These are phyloP conservation scores for Eucalyptus viminalis DNA, from an alignment of 345 rosid genomes.

Conservation along the genomic window DNA sequence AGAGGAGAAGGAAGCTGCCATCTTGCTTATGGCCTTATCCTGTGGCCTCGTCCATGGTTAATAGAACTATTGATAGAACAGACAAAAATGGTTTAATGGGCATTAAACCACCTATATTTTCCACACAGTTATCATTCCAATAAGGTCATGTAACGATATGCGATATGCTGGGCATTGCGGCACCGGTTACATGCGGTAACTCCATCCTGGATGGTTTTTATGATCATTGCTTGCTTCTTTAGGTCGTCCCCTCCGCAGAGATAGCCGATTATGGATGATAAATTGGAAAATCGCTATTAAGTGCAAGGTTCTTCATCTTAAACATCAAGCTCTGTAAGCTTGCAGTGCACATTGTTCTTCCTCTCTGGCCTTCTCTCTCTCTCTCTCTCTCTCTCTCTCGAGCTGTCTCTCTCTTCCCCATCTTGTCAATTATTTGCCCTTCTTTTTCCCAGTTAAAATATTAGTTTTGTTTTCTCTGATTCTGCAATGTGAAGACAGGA, in stretches of 20 bases:
- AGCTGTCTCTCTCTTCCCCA: not conserved
- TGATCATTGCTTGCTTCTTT: not conserved
- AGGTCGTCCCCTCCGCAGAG: not conserved
- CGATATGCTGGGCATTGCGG: not conserved
- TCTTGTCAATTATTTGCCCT: not conserved
- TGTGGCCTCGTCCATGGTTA: slow-evolving; percentile 54
- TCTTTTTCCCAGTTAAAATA: not conserved
- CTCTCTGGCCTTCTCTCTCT: not conserved
- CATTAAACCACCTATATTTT: not conserved
- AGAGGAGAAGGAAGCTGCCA: slow-evolving; percentile 94
- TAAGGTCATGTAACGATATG: not conserved
- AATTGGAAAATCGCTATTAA: not conserved
- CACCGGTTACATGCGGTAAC: not conserved
- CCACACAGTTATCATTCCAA: not conserved
- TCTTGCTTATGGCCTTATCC: slow-evolving; percentile 90
- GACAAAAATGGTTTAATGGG: not conserved
- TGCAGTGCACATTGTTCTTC: not conserved
- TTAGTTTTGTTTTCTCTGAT: not conserved
- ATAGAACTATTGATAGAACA: not conserved
- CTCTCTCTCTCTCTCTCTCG: not conserved
- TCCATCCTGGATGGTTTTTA: not conserved
- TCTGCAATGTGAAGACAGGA: not conserved
- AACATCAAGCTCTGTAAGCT: not conserved
- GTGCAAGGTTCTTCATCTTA: not conserved
- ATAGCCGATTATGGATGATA: not conserved